Conservation (phyloP, 148 eudicot genomes). For the Amaranthus cruentus region DNA sequence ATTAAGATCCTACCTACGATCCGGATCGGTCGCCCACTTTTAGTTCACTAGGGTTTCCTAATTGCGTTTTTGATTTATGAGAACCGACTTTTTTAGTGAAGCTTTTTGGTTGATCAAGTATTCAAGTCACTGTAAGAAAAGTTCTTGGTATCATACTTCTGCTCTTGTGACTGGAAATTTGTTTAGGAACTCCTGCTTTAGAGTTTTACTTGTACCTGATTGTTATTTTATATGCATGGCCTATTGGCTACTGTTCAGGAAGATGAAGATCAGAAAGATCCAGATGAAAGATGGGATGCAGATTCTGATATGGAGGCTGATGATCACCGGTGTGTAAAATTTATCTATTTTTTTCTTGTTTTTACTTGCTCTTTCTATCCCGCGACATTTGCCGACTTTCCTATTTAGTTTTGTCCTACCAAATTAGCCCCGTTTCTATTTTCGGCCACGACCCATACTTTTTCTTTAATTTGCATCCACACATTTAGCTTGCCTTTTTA, state of each 20-base stretch:
- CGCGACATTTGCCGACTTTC: too few species aligned
- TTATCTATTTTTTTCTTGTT: slow-evolving; percentile 1
- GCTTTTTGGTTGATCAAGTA: too few species aligned
- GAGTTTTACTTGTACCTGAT: slow-evolving; percentile 27
- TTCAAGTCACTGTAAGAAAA: neutral
- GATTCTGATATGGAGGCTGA: slow-evolving; percentile 76
- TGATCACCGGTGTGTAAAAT: slow-evolving; percentile 43
- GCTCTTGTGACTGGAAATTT: neutral
- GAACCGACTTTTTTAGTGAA: neutral
- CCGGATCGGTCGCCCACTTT: too few species aligned
- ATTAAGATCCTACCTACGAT: too few species aligned
- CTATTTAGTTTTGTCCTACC: too few species aligned
- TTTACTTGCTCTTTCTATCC: neutral
- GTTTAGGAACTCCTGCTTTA: slow-evolving; percentile 8
- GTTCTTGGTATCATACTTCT: neutral
- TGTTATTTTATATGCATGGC: slow-evolving; percentile 1
- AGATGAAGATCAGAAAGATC: slow-evolving; percentile 76
- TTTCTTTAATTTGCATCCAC: too few species aligned
- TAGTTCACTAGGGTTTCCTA: too few species aligned
- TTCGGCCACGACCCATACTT: too few species aligned
- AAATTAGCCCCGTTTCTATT: too few species aligned
- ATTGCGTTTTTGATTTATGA: neutral
- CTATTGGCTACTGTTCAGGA: slow-evolving; percentile 38
- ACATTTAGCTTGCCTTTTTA: too few species aligned
- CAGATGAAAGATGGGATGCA: slow-evolving; percentile 72